A percentile compares a stretch with the other conserved stretches of the same genome.
These are phyloP conservation scores for Termitomyces sp. DNA, from an alignment of 768 basidiomycete species.

Conservation along the genomic window DNA sequence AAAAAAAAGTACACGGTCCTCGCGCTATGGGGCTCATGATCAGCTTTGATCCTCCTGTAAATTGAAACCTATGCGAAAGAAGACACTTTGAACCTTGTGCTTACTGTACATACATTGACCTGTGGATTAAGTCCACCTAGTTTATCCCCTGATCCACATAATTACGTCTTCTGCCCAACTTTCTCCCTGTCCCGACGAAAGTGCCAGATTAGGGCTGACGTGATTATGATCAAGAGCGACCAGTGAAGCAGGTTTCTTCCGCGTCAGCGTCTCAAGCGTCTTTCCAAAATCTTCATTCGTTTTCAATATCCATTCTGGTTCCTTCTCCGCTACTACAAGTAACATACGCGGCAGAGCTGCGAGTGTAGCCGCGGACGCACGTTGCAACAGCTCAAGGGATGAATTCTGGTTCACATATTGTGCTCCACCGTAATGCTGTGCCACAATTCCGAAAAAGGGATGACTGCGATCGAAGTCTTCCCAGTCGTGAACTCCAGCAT, in stretches of 20 bases:
- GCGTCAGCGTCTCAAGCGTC: slow-evolving; percentile 28
- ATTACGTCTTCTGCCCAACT: slow-evolving; percentile 51
- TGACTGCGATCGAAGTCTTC: slow-evolving; percentile 17
- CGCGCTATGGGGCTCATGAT: not conserved
- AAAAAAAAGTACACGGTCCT: not conserved
- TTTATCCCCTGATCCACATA: slow-evolving; percentile 24
- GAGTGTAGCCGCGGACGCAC: slow-evolving; percentile 27
- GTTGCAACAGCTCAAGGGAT: slow-evolving; percentile 34
- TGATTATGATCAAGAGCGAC: slow-evolving; percentile 56
- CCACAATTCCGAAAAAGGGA: slow-evolving; percentile 23
- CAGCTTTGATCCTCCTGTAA: not conserved
- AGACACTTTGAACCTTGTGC: not conserved
- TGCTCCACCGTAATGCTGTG: slow-evolving; percentile 32
- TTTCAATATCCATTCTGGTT: slow-evolving; percentile 39
- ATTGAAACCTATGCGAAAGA: not conserved
- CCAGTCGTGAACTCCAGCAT: slow-evolving; percentile 40
- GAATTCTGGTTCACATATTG: slow-evolving; percentile 30
- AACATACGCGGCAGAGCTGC: slow-evolving; percentile 39
- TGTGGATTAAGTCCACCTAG: not conserved
- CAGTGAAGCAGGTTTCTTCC: slow-evolving; percentile 25
- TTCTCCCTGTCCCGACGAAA: slow-evolving; percentile 53
- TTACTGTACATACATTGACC: not conserved
- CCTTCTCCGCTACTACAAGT: slow-evolving; percentile 45
- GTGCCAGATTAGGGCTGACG: slow-evolving; percentile 44
- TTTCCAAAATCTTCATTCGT: slow-evolving; percentile 31